Percentiles rank a stretch among this genome's conserved stretches.
phyloP scores from a whole-genome alignment of 1,284 basidiomycete species.

The Ustilago cynodontis region DNA sequence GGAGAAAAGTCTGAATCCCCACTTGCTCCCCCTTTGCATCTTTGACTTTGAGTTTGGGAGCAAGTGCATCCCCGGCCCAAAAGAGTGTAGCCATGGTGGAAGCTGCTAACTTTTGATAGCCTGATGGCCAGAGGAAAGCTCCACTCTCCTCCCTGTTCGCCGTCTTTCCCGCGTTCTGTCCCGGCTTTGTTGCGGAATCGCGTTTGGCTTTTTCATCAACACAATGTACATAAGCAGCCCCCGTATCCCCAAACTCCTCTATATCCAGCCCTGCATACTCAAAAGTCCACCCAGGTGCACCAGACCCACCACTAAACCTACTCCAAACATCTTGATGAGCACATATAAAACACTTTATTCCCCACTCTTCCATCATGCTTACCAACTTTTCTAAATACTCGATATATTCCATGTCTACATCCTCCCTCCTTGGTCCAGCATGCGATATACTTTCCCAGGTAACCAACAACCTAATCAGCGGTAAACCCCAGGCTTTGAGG shows the following conservation, averaged over 20 bases:
- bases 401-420: conserved; percentile 87
- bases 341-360: conserved; percentile 82
- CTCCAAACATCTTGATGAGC: conserved; percentile 83
- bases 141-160: conserved; percentile 54
- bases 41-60: conserved; percentile 75
- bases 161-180: neutral
- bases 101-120: conserved; percentile 68
- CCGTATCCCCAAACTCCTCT: conserved; percentile 50
- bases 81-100: conserved; percentile 71
- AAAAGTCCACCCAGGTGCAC: conserved; percentile 76
- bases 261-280: conserved; percentile 60
- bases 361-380: conserved; percentile 81
- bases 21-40: conserved; percentile 42
- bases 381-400: conserved; percentile 82
- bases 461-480: conserved; percentile 76
- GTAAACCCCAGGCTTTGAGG: conserved; percentile 69
- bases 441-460: conserved; percentile 98
- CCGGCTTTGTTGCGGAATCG: neutral
- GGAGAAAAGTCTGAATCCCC: conserved; percentile 83
- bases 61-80: conserved; percentile 76
- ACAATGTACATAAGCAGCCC: conserved; percentile 64
- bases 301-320: conserved; percentile 84
- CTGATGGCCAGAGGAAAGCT: conserved; percentile 68
- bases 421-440: conserved; percentile 71
- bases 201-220: conserved; percentile 36